Conservation (phyloP, 371 early-diverging fungal genomes). For the Nematocida sp. region DNA sequence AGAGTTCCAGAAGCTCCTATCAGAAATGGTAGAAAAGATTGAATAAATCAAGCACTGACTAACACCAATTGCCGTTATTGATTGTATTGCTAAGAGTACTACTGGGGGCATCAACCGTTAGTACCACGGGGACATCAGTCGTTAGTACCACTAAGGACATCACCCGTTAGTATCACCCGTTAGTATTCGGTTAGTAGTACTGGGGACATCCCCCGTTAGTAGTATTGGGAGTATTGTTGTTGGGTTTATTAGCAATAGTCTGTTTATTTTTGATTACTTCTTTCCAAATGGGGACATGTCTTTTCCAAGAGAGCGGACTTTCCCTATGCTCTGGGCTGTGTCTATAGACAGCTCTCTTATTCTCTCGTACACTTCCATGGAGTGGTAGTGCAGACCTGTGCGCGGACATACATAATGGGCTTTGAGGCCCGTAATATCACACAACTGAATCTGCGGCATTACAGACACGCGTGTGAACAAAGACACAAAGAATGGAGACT, state of each 20-base stretch:
- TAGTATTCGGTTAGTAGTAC: too few relatives aligned
- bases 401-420: conserved; percentile 61
- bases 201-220: too few relatives aligned
- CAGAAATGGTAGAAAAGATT: conserved; percentile 34
- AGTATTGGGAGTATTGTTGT: too few relatives aligned
- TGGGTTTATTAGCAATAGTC: too few relatives aligned
- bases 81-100: too few relatives aligned
- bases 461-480: conserved; percentile 47
- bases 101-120: too few relatives aligned
- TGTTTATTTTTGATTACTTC: not conserved
- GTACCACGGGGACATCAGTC: too few relatives aligned
- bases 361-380: conserved; percentile 58
- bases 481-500: conserved; percentile 47
- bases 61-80: too few relatives aligned
- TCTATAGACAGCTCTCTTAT: conserved; percentile 50
- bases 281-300: conserved; percentile 1
- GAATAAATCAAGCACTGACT: too few relatives aligned
- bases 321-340: conserved; percentile 15
- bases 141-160: too few relatives aligned
- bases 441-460: conserved; percentile 55
- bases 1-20: conserved; percentile 54
- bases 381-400: conserved; percentile 57
- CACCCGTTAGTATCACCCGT: too few relatives aligned
- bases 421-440: conserved; percentile 63
- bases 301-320: conserved; percentile 29